Base-by-base conservation (phyloP, 495 filamentous ascomycete genomes). In the Oidiodendron maius region DNA sequence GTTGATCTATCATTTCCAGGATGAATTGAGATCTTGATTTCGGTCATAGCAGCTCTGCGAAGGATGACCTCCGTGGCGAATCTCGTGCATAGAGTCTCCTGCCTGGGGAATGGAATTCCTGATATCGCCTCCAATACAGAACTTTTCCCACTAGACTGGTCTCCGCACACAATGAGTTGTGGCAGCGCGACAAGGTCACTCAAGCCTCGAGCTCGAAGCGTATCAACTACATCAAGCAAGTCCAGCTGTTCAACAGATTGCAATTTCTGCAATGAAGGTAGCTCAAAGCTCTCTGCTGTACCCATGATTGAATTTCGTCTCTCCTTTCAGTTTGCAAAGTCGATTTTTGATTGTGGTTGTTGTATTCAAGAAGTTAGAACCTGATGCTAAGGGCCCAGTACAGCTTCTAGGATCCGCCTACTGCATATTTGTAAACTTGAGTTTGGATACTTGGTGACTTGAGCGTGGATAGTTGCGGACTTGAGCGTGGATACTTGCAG, bases 91-190 rank as follows among this genome's bases (percentile, higher is more conserved):
- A 81, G 60, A 37, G 59, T 74, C 44, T 71, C 70, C 23, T 70
- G 70, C 0, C 59, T 61, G 0, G 77, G 77, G 52, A 87, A 85
- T 3, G 71, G 62, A 15, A 86, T 71, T 24, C 77, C 77, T 3
- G 81, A 82, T 17, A 87, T 74, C 3, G 80, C 79, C 52, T 86
- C 83, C 0, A 86, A 68, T 3, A 84, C 77, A 0, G 82, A 85
- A 60, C 78, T 82, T 51, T 83, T 84, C 4, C 80, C 81, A 13
- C 68, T 67, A 2, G 74, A 82, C 47, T 84, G 77, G 61, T 82
- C 74, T 4, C 82, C 80, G 51, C 75, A 81, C 3, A 83, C 80
- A 21, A 84, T 73, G n/a, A 85, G 63, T 56, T 86, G 77, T 11
- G 82, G 81, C 12, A 83, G 66, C 18, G 68, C 66, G 11, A 83